A percentile compares a stretch with the other conserved stretches of the same genome.
Conservation (phyloP, 371 early-diverging fungal genomes). For the Catenaria anguillulae region DNA sequence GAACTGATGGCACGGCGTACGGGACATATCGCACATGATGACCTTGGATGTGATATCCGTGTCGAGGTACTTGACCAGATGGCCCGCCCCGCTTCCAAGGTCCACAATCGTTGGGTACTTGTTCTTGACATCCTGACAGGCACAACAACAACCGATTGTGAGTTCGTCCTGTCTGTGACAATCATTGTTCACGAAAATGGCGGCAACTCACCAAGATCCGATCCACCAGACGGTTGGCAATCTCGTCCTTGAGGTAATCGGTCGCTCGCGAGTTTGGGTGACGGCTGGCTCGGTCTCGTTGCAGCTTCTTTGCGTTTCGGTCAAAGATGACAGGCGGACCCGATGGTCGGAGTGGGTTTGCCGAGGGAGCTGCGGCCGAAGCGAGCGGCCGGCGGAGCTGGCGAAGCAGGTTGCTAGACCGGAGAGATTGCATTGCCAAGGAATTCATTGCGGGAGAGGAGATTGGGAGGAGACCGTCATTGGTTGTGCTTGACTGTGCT, state of each 20-base stretch:
- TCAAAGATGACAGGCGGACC: constrained; percentile 40
- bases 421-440: too few relatives aligned
- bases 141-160: not conserved
- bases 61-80: constrained; percentile 63
- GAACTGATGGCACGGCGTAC: constrained; percentile 16
- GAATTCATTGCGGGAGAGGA: too few relatives aligned
- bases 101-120: constrained; percentile 71
- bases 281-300: constrained; percentile 62
- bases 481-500: too few relatives aligned
- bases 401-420: too few relatives aligned
- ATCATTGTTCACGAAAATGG: not conserved
- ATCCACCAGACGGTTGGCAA: constrained; percentile 75
- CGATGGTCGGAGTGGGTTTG: not conserved
- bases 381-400: too few relatives aligned
- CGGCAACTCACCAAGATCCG: constrained; percentile 60
- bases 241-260: constrained; percentile 84
- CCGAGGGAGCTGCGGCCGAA: too few relatives aligned
- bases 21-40: constrained; percentile 76
- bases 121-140: constrained; percentile 60
- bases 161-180: not conserved
- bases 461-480: too few relatives aligned
- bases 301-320: constrained; percentile 50
- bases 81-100: constrained; percentile 77
- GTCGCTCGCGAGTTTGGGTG: constrained; percentile 49
- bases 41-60: constrained; percentile 62